These are phyloP conservation scores for Xylariaceae sp. DNA, from an alignment of 2,329 filamentous ascomycete species.

Conservation along the genomic window DNA sequence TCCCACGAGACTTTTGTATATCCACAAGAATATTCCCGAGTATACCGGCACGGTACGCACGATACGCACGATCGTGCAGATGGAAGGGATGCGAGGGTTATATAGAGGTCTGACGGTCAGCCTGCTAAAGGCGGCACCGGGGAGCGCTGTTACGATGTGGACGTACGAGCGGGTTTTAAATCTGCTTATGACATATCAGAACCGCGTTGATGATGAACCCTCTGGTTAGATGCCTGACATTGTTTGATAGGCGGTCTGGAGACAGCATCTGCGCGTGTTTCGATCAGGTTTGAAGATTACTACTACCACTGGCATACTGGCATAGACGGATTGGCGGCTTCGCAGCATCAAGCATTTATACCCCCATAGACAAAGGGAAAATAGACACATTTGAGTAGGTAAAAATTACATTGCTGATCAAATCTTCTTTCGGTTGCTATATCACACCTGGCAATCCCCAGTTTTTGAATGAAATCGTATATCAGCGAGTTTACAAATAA, in stretches of 20 bases:
- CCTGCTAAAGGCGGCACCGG: conserved; percentile 88
- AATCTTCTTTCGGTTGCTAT: too few species aligned
- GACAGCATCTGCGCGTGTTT: too few species aligned
- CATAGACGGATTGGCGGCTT: conserved; percentile 5
- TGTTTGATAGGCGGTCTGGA: conserved; percentile 5
- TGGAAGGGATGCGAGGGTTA: conserved; percentile 73
- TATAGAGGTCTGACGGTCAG: conserved; percentile 88
- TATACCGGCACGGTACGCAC: conserved; percentile 69
- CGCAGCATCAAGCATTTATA: conserved; percentile 10
- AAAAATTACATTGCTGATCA: neutral
- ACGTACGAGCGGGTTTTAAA: conserved; percentile 78
- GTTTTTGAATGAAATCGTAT: too few species aligned
- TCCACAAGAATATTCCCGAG: conserved; percentile 82
- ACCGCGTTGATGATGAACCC: conserved; percentile 24
- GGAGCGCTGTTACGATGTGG: conserved; percentile 90
- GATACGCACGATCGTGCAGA: conserved; percentile 61
- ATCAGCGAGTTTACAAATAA: neutral
- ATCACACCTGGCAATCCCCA: neutral
- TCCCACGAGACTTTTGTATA: conserved; percentile 72
- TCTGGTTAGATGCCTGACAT: conserved; percentile 6
- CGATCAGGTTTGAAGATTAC: too few species aligned
- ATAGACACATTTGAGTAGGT: too few species aligned
- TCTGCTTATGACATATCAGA: conserved; percentile 44
- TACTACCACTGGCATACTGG: too few species aligned
- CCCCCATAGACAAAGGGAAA: conserved; percentile 16